Evolutionary conservation across 495 filamentous ascomycete genomes (phyloP).

Genomic region (Aspergillus wentii): DNA sequence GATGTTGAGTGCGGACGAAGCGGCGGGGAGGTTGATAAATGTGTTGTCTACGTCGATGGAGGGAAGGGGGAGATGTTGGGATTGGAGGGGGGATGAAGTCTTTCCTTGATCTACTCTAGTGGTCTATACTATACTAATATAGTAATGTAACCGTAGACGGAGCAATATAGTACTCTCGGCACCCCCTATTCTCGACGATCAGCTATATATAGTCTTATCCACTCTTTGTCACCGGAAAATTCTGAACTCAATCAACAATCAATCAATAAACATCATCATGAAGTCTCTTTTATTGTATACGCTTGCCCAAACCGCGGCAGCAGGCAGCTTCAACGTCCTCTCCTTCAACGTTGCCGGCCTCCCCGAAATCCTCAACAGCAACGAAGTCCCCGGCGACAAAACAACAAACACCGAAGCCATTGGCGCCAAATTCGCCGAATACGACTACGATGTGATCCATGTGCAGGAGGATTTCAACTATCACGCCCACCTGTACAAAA

Average conservation of each 20-base stretch:
- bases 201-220: no score
- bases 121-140: no score
- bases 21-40: conserved; percentile 54
- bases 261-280: no score
- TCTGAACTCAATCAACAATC: no score
- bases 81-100: background rate
- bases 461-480: conserved; percentile 67
- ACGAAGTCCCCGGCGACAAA: conserved; percentile 51
- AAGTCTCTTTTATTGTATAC: no score
- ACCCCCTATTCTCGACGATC: no score
- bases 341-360: conserved; percentile 60
- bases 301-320: no score
- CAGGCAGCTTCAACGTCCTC: conserved; percentile 43
- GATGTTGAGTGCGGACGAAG: conserved; percentile 56
- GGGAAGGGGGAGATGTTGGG: background rate
- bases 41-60: conserved; percentile 20
- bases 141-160: no score
- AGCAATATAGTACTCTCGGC: no score
- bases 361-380: conserved; percentile 46
- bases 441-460: conserved; percentile 54
- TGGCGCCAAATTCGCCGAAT: conserved; percentile 43
- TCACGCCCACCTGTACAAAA: conserved; percentile 52
- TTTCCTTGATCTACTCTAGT: no score
- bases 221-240: no score
- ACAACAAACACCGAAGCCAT: conserved; percentile 41